Evolutionary conservation across 2,329 filamentous ascomycete species (phyloP).

Genomic region (Cladosporium sp.): DNA sequence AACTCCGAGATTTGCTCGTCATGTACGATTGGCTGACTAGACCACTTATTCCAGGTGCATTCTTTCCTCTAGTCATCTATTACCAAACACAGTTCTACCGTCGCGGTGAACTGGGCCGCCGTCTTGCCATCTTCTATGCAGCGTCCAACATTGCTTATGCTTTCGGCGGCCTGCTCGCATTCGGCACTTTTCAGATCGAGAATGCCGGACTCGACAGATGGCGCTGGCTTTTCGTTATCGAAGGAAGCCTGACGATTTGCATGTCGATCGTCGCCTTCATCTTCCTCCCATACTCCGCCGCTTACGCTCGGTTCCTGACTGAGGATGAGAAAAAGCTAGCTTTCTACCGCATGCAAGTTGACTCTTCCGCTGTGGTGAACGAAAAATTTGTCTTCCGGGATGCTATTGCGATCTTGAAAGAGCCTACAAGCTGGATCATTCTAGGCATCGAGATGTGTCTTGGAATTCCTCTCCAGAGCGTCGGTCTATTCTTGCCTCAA

Average conservation of each 20-base stretch:
- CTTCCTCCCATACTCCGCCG: constrained; percentile 61
- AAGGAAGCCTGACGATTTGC: constrained; percentile 53
- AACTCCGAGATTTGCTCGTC: no score
- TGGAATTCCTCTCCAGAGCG: constrained; percentile 53
- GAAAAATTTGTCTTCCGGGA: constrained; percentile 49
- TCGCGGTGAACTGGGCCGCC: constrained; percentile 62
- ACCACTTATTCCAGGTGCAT: constrained; percentile 36
- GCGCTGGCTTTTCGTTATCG: constrained; percentile 61
- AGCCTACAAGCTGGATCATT: constrained; percentile 49
- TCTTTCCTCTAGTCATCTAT: constrained; percentile 64
- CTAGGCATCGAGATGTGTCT: constrained; percentile 53
- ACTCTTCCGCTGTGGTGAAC: constrained; percentile 61
- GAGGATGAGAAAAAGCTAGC: constrained; percentile 62
- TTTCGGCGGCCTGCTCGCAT: constrained; percentile 55
- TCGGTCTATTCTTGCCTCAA: constrained; percentile 53
- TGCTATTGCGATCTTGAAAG: constrained; percentile 47
- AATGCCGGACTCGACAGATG: constrained; percentile 47
- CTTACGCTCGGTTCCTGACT: constrained; percentile 59
- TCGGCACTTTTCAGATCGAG: constrained; percentile 55
- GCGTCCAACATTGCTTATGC: constrained; percentile 67
- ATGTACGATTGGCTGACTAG: not conserved
- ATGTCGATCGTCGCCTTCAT: constrained; percentile 57
- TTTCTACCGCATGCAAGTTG: constrained; percentile 67
- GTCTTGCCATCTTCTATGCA: constrained; percentile 69
- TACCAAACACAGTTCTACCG: constrained; percentile 60